A percentile compares a stretch with the other conserved stretches of the same genome.
phyloP scores from a whole-genome alignment of 2,329 filamentous ascomycete genomes.

The Phaeophleospora eucalypticola region DNA sequence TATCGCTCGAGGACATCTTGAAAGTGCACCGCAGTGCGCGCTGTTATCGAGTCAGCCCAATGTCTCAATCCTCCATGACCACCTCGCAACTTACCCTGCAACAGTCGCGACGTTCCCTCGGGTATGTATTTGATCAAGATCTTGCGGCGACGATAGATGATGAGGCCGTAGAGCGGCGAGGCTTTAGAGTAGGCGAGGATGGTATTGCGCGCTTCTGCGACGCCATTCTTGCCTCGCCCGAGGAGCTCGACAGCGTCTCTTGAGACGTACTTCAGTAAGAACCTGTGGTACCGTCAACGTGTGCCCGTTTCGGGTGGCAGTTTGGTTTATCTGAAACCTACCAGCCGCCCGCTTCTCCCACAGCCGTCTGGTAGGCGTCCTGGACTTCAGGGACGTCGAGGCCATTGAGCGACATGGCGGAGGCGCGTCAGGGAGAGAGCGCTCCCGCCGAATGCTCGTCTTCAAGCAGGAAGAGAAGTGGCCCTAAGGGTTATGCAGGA shows the following conservation, averaged over 20 bases:
- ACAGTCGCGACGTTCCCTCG: conserved; percentile 79
- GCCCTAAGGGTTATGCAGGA: too few species aligned
- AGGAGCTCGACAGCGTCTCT: conserved; percentile 84
- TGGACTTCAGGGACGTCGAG: conserved; percentile 75
- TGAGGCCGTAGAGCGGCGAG: conserved; percentile 85
- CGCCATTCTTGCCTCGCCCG: conserved; percentile 71
- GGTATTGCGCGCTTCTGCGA: conserved; percentile 74
- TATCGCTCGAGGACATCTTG: conserved; percentile 63
- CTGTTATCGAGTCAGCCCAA: too few species aligned
- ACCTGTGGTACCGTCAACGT: conserved; percentile 55
- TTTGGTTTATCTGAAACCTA: conserved; percentile 48
- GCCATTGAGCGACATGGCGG: conserved; percentile 87
- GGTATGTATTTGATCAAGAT: conserved; percentile 91
- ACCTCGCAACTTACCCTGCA: conserved; percentile 67
- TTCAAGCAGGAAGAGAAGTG: too few species aligned
- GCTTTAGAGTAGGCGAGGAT: conserved; percentile 76
- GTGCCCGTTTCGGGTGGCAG: not conserved
- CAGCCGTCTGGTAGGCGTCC: conserved; percentile 77
- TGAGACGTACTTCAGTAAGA: conserved; percentile 84
- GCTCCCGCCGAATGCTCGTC: too few species aligned
- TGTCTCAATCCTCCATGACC: conserved; percentile 1
- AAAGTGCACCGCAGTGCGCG: conserved; percentile 71
- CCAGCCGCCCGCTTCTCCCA: conserved; percentile 89
- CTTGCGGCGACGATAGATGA: conserved; percentile 84
- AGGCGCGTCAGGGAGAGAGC: conserved; percentile 12